phyloP scores from a whole-genome alignment of 2,329 filamentous ascomycete species.

The Calonectria pauciramosa region DNA sequence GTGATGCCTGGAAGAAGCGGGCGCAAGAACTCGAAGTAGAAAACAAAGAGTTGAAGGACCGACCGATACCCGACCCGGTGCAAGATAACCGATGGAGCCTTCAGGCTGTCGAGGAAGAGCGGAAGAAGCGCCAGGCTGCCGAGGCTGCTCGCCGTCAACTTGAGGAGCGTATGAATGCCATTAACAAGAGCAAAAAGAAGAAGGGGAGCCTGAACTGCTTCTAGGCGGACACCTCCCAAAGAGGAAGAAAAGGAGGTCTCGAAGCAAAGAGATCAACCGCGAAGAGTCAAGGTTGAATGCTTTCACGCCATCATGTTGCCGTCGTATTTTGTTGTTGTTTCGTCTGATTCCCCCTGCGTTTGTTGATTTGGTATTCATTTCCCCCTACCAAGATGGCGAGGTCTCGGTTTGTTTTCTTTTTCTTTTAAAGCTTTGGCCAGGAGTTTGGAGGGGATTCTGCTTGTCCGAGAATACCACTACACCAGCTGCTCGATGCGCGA shows the following conservation, averaged over 20 bases:
- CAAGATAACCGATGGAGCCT: constrained; percentile 77
- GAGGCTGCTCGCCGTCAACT: constrained; percentile 90
- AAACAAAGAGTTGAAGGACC: constrained; percentile 74
- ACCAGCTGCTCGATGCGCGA: constrained; percentile 45
- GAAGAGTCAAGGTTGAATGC: constrained; percentile 36
- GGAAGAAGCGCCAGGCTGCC: constrained; percentile 90
- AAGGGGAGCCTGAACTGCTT: constrained; percentile 98
- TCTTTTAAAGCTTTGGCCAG: constrained; percentile 43
- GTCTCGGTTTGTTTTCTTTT: constrained; percentile 32
- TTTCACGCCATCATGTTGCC: constrained; percentile 45
- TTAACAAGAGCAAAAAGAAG: constrained; percentile 92
- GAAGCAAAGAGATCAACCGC: constrained; percentile 28
- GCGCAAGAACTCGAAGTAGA: constrained; percentile 81
- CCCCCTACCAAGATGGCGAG: constrained; percentile 37
- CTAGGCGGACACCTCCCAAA: constrained; percentile 61
- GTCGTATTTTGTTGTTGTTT: constrained; percentile 36
- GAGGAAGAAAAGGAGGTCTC: not conserved
- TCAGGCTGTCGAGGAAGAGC: constrained; percentile 95
- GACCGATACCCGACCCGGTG: constrained; percentile 58
- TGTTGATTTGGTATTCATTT: constrained; percentile 28
- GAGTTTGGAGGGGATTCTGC: constrained; percentile 46
- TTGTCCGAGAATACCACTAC: constrained; percentile 42
- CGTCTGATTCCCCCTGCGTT: constrained; percentile 45
- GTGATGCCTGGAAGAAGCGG: constrained; percentile 92
- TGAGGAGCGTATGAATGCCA: constrained; percentile 94